phyloP scores from a whole-genome alignment of 768 basidiomycete genomes.

The Termitomyces sp. region DNA sequence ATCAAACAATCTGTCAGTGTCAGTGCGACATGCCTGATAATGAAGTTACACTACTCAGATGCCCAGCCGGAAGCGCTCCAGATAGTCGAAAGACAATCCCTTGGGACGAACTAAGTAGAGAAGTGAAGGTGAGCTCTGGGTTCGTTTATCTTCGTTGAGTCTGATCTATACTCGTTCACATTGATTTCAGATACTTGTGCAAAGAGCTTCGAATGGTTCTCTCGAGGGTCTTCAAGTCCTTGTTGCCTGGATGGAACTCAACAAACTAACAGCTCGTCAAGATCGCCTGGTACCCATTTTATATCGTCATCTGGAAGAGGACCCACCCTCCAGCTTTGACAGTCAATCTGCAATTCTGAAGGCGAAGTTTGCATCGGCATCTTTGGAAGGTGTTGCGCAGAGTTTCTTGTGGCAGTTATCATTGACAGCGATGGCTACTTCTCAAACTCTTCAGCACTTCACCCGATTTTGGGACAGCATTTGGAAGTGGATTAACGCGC shows the following conservation, averaged over 20 bases:
- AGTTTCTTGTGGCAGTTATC: slow-evolving; percentile 5
- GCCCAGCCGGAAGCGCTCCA: not conserved
- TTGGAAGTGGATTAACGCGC: slow-evolving; percentile 3
- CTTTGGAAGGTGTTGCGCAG: slow-evolving; percentile 2
- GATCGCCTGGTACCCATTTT: slow-evolving; percentile 2
- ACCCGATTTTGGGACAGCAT: slow-evolving; percentile 1
- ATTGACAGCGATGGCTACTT: not conserved
- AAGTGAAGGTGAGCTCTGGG: not conserved
- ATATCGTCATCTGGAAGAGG: not conserved
- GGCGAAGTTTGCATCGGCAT: not conserved
- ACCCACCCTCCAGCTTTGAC: not conserved
- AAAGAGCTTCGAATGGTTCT: slow-evolving; percentile 1
- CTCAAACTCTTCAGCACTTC: not conserved
- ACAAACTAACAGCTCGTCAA: slow-evolving; percentile 7
- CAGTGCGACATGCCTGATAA: not conserved
- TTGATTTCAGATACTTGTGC: not conserved
- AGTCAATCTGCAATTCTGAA: not conserved
- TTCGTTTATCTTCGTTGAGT: not conserved
- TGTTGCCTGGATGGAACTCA: slow-evolving; percentile 7
- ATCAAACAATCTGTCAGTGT: not conserved
- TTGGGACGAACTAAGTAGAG: slow-evolving; percentile 5
- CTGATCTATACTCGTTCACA: not conserved
- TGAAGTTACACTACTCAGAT: not conserved
- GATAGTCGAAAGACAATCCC: slow-evolving; percentile 1
- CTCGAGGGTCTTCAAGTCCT: slow-evolving; percentile 3